These are phyloP conservation scores for Polyplosphaeria fusca DNA, from an alignment of 495 filamentous ascomycete species.

Conservation along the genomic window DNA sequence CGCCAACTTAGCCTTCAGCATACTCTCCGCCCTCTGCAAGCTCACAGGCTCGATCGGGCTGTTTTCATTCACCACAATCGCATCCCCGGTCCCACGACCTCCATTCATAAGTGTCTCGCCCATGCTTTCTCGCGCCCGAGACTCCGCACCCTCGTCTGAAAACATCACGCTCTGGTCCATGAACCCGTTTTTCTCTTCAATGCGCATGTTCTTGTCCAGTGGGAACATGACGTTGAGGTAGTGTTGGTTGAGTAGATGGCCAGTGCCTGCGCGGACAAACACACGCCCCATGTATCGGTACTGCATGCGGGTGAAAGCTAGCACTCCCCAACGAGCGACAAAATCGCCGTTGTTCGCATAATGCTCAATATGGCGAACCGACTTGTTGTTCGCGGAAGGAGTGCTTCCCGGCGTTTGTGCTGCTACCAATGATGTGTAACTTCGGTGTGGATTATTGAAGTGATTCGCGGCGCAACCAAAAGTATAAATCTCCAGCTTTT, in stretches of 20 bases:
- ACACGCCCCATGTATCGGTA: constrained; percentile 72
- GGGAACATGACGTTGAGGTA: constrained; percentile 82
- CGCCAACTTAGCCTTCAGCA: neutral
- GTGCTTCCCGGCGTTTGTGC: neutral
- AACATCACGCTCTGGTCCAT: constrained; percentile 53
- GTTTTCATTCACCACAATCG: constrained; percentile 25
- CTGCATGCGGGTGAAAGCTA: constrained; percentile 58
- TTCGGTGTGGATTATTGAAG: constrained; percentile 72
- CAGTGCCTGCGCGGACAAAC: constrained; percentile 61
- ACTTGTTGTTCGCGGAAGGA: constrained; percentile 35
- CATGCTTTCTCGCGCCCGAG: constrained; percentile 12
- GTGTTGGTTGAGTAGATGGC: constrained; percentile 77
- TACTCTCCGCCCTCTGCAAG: constrained; percentile 28
- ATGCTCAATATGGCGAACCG: constrained; percentile 76
- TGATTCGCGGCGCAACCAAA: constrained; percentile 84
- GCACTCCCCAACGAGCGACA: constrained; percentile 70
- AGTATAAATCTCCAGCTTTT: constrained; percentile 77
- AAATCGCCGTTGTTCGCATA: constrained; percentile 77
- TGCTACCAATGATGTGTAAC: neutral
- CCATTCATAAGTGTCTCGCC: constrained; percentile 9
- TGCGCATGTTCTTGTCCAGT: constrained; percentile 40
- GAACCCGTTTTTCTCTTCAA: constrained; percentile 50
- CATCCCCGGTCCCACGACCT: constrained; percentile 4
- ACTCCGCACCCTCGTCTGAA: constrained; percentile 10
- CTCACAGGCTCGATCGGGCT: constrained; percentile 20